Conservation (phyloP, 2,329 filamentous ascomycete genomes). For the Exophiala spinifera region DNA sequence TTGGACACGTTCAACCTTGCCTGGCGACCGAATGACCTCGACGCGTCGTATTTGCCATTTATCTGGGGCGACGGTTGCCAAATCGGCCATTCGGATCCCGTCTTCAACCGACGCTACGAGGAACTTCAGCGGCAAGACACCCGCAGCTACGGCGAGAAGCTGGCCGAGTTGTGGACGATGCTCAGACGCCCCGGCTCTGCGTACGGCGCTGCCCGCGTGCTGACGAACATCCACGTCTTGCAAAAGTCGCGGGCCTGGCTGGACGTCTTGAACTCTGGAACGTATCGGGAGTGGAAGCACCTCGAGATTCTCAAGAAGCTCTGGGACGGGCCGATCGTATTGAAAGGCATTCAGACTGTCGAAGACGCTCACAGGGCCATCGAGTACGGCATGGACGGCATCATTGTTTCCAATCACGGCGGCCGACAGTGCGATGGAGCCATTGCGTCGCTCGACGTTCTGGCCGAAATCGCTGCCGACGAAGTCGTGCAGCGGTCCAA, state of each 20-base stretch:
- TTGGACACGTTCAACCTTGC: conserved; percentile 67
- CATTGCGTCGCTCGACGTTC: conserved; percentile 50
- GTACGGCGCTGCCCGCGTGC: conserved; percentile 26
- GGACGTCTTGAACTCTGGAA: conserved; percentile 51
- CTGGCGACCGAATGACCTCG: conserved; percentile 66
- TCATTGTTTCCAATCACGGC: conserved; percentile 55
- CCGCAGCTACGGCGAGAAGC: conserved; percentile 37
- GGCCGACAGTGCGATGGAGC: conserved; percentile 52
- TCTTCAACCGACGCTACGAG: conserved; percentile 57
- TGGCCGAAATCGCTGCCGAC: conserved; percentile 60
- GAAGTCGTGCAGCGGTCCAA: conserved; percentile 33
- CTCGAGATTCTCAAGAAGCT: conserved; percentile 53
- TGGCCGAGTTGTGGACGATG: conserved; percentile 22
- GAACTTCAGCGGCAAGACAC: conserved; percentile 48
- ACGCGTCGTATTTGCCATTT: conserved; percentile 51
- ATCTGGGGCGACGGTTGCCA: conserved; percentile 50
- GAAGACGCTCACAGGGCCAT: conserved; percentile 48
- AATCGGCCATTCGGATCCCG: conserved; percentile 63
- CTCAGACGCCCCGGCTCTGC: conserved; percentile 26
- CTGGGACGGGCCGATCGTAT: conserved; percentile 62
- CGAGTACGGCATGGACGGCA: conserved; percentile 47
- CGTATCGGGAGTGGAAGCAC: conserved; percentile 58
- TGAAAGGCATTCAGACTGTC: conserved; percentile 57
- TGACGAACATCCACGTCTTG: conserved; percentile 22
- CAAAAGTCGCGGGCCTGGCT: conserved; percentile 43